A percentile compares a stretch with the other conserved stretches of the same genome.
Evolutionary conservation across 805 yeast genomes (phyloP).

Genomic region (Sungouiella blattae): DNA sequence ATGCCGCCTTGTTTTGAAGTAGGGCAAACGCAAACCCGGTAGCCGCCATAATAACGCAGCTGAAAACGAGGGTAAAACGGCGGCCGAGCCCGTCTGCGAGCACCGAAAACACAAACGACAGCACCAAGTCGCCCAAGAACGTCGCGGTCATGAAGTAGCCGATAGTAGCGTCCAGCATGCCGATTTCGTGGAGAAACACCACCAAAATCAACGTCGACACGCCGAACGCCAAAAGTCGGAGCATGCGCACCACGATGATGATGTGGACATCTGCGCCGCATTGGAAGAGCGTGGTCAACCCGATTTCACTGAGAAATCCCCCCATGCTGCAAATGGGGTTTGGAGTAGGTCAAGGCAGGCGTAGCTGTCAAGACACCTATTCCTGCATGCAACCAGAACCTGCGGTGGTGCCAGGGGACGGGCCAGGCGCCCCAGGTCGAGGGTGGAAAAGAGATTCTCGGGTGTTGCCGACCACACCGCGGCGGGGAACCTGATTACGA

Average conservation of each 20-base stretch:
- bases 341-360: too few species aligned
- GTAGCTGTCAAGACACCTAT: too few species aligned
- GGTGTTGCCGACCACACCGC: too few species aligned
- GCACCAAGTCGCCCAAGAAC: slow-evolving; percentile 48
- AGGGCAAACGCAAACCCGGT: slow-evolving; percentile 42
- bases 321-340: too few species aligned
- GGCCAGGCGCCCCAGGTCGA: too few species aligned
- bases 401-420: too few species aligned
- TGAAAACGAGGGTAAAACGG: slow-evolving; percentile 33
- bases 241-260: slow-evolving; percentile 29
- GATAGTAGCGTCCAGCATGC: slow-evolving; percentile 38
- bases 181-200: slow-evolving; percentile 40
- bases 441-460: too few species aligned
- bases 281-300: slow-evolving; percentile 25
- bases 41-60: slow-evolving; percentile 39
- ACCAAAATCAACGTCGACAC: slow-evolving; percentile 41
- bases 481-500: too few species aligned
- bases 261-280: slow-evolving; percentile 32
- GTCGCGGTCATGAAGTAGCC: slow-evolving; percentile 49
- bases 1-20: slow-evolving; percentile 26
- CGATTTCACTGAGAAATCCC: too few species aligned
- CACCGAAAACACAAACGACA: slow-evolving; percentile 45
- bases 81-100: slow-evolving; percentile 49
- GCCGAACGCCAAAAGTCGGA: slow-evolving; percentile 36
- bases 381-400: too few species aligned